Percentiles rank a stretch among this genome's conserved stretches.
Evolutionary conservation across 1,284 basidiomycete species (phyloP).

Genomic region (Puccinia brachypodii): DNA sequence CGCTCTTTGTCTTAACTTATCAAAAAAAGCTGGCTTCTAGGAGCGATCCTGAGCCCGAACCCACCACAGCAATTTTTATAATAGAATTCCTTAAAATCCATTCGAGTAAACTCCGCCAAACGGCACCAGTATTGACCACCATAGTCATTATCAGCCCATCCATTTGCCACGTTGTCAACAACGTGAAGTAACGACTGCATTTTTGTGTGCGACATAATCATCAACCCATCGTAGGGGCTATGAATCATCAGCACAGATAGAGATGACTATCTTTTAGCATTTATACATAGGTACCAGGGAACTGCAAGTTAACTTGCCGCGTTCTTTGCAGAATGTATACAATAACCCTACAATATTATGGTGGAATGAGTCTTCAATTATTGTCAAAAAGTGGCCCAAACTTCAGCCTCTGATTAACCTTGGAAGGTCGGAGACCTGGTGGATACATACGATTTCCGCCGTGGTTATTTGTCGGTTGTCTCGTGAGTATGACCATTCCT

Average conservation of each 20-base stretch:
- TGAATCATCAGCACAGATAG: not conserved
- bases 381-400: not conserved
- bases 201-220: not conserved
- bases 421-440: not conserved
- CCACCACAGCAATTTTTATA: not conserved
- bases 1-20: not conserved
- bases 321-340: not conserved
- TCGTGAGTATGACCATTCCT: not conserved
- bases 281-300: not conserved
- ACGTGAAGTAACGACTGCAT: not conserved
- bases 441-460: not conserved
- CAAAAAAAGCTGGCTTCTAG: not conserved
- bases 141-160: not conserved
- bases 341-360: too few relatives aligned
- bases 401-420: not conserved
- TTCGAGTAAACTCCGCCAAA: not conserved
- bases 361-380: too few relatives aligned
- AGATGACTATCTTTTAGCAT: not conserved
- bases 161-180: too few relatives aligned
- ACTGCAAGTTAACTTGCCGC: not conserved
- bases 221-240: not conserved
- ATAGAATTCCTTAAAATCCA: not conserved
- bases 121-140: not conserved
- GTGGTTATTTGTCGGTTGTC: not conserved
- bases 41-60: not conserved